phyloP scores from a whole-genome alignment of 176 grass and related monocot species.

The Thinopyrum elongatum region DNA sequence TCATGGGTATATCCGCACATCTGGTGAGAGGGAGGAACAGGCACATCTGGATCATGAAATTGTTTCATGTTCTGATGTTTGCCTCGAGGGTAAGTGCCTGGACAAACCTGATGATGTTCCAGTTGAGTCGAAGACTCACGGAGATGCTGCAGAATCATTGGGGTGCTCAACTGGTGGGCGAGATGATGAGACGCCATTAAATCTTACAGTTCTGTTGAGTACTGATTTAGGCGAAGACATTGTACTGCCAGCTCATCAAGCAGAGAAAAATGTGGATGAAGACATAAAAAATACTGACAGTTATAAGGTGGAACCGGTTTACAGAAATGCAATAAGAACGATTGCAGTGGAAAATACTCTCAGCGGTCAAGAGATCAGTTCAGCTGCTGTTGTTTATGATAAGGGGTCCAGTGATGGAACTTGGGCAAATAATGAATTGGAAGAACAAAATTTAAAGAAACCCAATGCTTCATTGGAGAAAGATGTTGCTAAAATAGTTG shows the following conservation, averaged over 20 bases:
- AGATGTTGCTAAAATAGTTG: slow-evolving; percentile 15
- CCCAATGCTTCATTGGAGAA: slow-evolving; percentile 18
- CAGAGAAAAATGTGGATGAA: slow-evolving; percentile 8
- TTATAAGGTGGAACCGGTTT: slow-evolving; percentile 11
- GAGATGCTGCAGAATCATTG: slow-evolving; percentile 16
- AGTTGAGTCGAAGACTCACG: slow-evolving; percentile 7
- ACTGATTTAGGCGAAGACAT: slow-evolving; percentile 18
- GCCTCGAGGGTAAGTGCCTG: neutral
- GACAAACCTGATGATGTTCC: neutral
- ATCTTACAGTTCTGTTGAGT: slow-evolving; percentile 12
- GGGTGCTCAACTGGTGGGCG: neutral
- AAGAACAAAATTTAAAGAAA: slow-evolving; percentile 16
- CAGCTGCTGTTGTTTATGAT: neutral
- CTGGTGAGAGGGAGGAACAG: neutral
- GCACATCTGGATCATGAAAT: neutral
- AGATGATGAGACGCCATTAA: slow-evolving; percentile 10
- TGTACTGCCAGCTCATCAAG: neutral
- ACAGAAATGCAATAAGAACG: neutral
- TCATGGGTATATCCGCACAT: neutral
- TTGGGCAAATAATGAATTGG: slow-evolving; percentile 2
- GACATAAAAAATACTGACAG: neutral
- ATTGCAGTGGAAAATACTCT: slow-evolving; percentile 15
- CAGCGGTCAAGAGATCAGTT: neutral
- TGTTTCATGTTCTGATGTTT: slow-evolving; percentile 21
- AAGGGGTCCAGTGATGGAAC: neutral